Percentiles rank a stretch among this genome's conserved stretches.
phyloP scores from a whole-genome alignment of 805 yeast genomes.

The Candida oleophila region DNA sequence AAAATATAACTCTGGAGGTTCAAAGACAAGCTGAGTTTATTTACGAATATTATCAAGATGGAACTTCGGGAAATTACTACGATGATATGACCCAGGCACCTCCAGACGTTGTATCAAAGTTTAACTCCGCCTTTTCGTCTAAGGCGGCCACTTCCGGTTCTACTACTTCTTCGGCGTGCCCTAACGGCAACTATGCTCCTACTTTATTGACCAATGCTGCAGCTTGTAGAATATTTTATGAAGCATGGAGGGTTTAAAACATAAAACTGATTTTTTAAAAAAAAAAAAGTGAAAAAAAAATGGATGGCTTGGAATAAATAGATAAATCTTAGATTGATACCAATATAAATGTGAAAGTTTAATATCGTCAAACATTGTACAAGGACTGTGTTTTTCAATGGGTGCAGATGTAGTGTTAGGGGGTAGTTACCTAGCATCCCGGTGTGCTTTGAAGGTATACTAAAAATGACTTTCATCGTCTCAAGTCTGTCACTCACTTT shows the following conservation, averaged over 20 bases:
- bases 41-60: constrained; percentile 12
- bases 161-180: constrained; percentile 3
- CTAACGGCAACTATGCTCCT: constrained; percentile 8
- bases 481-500: neutral
- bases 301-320: neutral
- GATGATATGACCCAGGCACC: constrained; percentile 6
- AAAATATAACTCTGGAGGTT: constrained; percentile 4
- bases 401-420: too few species aligned
- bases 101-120: constrained; percentile 9
- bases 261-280: neutral
- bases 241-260: constrained; percentile 6
- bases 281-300: neutral
- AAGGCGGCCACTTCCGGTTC: constrained; percentile 3
- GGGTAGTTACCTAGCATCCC: too few species aligned
- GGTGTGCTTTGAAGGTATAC: too few species aligned
- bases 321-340: neutral
- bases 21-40: constrained; percentile 8
- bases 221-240: constrained; percentile 21
- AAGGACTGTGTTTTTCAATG: too few species aligned
- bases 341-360: neutral
- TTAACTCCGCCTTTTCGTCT: constrained; percentile 2
- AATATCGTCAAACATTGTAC: neutral
- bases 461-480: too few species aligned
- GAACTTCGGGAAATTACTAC: constrained; percentile 11
- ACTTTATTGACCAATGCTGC: constrained; percentile 20